Evolutionary conservation across 805 yeast genomes (phyloP), one percentile per base, ranked within the genome.

Genomic region (Hanseniaspora guilliermondii): DNA sequence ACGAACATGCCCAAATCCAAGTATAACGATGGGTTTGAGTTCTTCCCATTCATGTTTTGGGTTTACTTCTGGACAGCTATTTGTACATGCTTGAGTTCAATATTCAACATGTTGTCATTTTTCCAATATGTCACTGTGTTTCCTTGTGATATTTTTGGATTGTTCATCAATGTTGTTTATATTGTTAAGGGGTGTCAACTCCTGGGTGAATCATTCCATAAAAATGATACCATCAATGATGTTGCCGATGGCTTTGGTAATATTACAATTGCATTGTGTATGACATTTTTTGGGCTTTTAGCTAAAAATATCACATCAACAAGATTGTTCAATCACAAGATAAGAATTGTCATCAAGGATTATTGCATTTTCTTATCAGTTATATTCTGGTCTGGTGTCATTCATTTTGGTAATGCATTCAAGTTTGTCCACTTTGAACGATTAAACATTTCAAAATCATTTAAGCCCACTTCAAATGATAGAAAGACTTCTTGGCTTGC

Each of bases 41-140:
- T 77, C 65, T 88, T 91, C 68, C 87, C 89, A 17, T 91, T 91
- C 66, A 89, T 93, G 96, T 83, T 91, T 64, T 93, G 97, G 97
- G 73, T 91, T 33, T 86, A 88, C 62, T 72, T 93, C 6, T 91
- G 98, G 98, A 76, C 87, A 4, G 83, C 84, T 86, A 74, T 81
- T 12, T 75, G 86, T 70, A 97, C 93, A 68, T 70, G 86, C 25
- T 56, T 80, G 1, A 72, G 91, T 38, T 89, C 96, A 0, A 57
- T 83, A 2, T 68, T 76, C 52, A 91, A 91, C 65, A 70, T 78
- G 58, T 85, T 86, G 32, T 73, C 79, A 53, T 79, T 77, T 48
- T 71, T 87, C 69, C 77, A 78, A 58, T 81, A 77, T 60, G 85
- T 89, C 27, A 83, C 96, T 2, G 72, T 79, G 52, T 91, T 79